phyloP scores from a whole-genome alignment of 257 asterid genomes.

The Nicotiana attenuata region DNA sequence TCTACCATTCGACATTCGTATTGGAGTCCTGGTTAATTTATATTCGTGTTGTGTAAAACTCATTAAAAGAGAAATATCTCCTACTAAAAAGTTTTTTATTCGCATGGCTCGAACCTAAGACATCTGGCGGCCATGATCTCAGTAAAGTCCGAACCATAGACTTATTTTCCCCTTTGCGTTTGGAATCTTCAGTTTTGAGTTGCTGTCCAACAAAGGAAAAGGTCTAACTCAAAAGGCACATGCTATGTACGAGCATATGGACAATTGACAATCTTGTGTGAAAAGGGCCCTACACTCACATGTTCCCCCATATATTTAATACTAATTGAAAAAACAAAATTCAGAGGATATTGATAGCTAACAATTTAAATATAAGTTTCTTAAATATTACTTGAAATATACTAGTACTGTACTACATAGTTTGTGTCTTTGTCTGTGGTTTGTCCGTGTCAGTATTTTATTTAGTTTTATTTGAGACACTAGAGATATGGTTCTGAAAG shows the following conservation, averaged over 20 bases:
- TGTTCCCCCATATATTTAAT: conserved; percentile 26
- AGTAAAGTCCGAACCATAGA: too few relatives aligned
- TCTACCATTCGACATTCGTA: too few relatives aligned
- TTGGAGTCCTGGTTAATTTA: too few relatives aligned
- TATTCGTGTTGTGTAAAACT: too few relatives aligned
- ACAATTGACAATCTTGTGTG: conserved; percentile 26
- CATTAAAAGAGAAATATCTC: too few relatives aligned
- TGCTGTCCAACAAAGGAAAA: background rate
- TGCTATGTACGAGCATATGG: conserved; percentile 45
- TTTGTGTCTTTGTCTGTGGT: background rate
- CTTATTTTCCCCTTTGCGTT: background rate
- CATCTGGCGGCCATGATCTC: too few relatives aligned
- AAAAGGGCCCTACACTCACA: conserved; percentile 50
- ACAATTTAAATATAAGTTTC: background rate
- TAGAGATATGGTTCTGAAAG: too few relatives aligned
- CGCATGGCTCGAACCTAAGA: too few relatives aligned
- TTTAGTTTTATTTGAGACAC: background rate
- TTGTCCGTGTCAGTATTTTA: background rate
- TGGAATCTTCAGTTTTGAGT: background rate
- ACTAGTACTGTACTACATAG: background rate
- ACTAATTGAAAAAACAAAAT: background rate
- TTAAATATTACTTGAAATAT: background rate
- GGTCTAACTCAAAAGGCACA: conserved; percentile 28
- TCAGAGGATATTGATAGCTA: background rate
- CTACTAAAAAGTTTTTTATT: too few relatives aligned